Percentiles rank a stretch among this genome's conserved stretches.
phyloP scores from a whole-genome alignment of 1,139 yeast species.

The Ogataea hybrid region DNA sequence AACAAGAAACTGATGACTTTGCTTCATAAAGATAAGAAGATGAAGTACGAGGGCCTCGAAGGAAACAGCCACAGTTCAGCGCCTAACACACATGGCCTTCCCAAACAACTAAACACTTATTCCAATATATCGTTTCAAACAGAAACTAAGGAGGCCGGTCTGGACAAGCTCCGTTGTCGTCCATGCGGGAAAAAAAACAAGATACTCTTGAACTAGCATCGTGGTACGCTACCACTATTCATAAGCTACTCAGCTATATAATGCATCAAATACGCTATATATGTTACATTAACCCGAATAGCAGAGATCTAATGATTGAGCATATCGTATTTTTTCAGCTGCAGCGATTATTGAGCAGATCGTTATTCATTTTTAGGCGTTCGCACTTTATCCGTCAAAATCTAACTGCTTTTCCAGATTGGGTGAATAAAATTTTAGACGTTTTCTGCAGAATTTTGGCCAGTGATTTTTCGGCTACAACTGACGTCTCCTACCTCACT shows the following conservation, averaged over 20 bases:
- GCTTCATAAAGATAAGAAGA: constrained; percentile 9
- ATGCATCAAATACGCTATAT: background rate
- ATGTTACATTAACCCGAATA: background rate
- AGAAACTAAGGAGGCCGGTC: constrained; percentile 2
- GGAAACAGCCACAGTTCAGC: background rate
- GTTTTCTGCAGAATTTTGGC: constrained; percentile 1
- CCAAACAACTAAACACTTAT: background rate
- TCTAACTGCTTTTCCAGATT: background rate
- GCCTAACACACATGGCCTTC: background rate
- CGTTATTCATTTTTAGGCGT: background rate
- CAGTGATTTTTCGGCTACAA: background rate
- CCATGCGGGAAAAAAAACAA: constrained; percentile 10
- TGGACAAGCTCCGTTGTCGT: constrained; percentile 15
- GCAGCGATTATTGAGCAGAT: background rate
- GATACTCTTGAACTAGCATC: constrained; percentile 8
- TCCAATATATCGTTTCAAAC: background rate
- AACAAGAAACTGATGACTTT: constrained; percentile 15
- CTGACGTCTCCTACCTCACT: no score
- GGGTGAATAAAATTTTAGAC: background rate
- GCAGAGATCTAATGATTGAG: background rate
- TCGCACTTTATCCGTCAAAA: background rate
- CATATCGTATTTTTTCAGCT: background rate
- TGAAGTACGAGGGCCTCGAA: background rate
- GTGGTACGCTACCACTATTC: no score
- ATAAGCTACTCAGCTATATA: background rate